Base-by-base conservation (phyloP, 1,139 yeast species). In the Blastobotrys elegans region DNA sequence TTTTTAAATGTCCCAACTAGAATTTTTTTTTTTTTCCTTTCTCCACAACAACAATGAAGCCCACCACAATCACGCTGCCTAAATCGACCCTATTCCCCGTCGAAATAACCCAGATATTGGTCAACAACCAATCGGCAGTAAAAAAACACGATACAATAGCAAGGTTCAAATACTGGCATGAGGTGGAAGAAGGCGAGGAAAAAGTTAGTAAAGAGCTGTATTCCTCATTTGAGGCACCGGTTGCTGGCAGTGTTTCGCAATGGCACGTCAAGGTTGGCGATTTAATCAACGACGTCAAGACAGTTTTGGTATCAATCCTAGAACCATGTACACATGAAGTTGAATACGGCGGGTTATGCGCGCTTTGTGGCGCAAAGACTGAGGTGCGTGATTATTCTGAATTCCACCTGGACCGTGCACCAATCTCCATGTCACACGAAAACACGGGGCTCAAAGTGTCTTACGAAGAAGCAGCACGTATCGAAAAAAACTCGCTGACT, bases 271-370 rank as follows among this genome's bases (percentile, higher is more conserved):
- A 66, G 4, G 71, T 71, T 1, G 82, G 85, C 38, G 87, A 85
- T 53, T 81, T 79, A 53, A 72, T 90, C 7, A 69, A 71, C 20
- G 77, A 77, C 52, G 57, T 73, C 21, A 76, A 74, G 4, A 70
- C 73, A 31, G 46, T 50, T 22, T 46, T 89, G 24, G 75, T 82
- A 35, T 68, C 73, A 41, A 74, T 92, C 14, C 66, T 72, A 40
- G 97, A 94, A 62, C 90, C 95, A 0, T 92, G 99, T 61, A 75
- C 88, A 10, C 99, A 92, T 64, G 80, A 94, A 1, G 92, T 94
- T n/a, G 97, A 92, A 58, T 92, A 84, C 61, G 96, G 95, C 16
- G 98, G 98, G 0, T 72, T 92, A 40, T 92, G 99, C 70, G 97
- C 97, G 0, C 69, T 89, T 30, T 92, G 99, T 66, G 98, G 98